Evolutionary conservation across 1,284 basidiomycete genomes (phyloP).

Genomic region (Cystobasidium pallidum): DNA sequence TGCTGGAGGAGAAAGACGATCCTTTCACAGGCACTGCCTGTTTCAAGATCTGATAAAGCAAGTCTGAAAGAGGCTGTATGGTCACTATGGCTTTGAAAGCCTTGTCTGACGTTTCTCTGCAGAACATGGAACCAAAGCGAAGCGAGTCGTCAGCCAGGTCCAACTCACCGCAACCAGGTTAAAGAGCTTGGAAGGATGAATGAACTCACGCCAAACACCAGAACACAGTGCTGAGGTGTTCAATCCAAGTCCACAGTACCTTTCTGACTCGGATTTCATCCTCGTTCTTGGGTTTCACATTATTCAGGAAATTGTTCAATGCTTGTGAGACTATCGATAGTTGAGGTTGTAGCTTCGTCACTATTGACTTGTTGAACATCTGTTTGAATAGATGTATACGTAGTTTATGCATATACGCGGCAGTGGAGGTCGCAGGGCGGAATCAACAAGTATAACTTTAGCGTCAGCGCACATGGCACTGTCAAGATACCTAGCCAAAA

Average conservation of each 20-base stretch:
- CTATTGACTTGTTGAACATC: conserved; percentile 92
- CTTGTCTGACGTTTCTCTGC: conserved; percentile 86
- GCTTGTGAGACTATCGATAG: conserved; percentile 44
- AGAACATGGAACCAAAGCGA: not conserved
- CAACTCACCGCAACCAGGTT: no score
- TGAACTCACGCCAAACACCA: conserved; percentile 88
- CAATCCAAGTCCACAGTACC: conserved; percentile 80
- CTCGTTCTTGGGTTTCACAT: conserved; percentile 64
- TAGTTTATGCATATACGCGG: no score
- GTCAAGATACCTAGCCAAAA: no score
- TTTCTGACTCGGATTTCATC: conserved; percentile 66
- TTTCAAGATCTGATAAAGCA: conserved; percentile 33
- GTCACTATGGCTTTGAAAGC: conserved; percentile 75
- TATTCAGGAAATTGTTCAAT: conserved; percentile 51
- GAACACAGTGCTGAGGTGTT: conserved; percentile 84
- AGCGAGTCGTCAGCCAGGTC: no score
- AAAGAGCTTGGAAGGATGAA: conserved; percentile 4
- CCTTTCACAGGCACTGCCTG: conserved; percentile 24
- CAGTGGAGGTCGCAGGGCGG: no score
- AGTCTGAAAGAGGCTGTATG: conserved; percentile 18
- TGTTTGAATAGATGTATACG: conserved; percentile 55
- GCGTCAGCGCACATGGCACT: no score
- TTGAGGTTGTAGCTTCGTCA: conserved; percentile 47
- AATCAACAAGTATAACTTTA: no score
- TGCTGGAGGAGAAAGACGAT: not conserved